Percentiles rank a stretch among this genome's conserved stretches.
phyloP scores from a whole-genome alignment of 345 rosid genomes.

The Corchorus olitorius region DNA sequence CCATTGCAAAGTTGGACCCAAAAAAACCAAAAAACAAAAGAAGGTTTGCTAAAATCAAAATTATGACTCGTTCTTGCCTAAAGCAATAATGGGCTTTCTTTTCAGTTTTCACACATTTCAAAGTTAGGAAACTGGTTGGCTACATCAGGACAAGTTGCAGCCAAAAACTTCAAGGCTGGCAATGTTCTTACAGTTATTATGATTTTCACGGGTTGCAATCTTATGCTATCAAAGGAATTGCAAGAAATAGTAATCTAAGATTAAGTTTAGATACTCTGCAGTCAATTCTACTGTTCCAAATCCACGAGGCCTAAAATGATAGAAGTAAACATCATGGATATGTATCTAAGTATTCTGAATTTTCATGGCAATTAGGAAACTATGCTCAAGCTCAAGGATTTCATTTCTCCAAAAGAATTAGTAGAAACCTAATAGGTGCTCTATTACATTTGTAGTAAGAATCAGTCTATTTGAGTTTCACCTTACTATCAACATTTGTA shows the following conservation, averaged over 20 bases:
- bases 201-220: conserved; percentile 9
- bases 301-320: too few relatives aligned
- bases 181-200: background rate
- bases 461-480: background rate
- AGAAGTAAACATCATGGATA: background rate
- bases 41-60: too few relatives aligned
- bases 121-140: too few relatives aligned
- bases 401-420: background rate
- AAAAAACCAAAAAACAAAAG: background rate
- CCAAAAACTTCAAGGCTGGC: background rate
- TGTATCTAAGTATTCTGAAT: background rate
- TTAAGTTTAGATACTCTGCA: background rate
- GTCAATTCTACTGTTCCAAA: too few relatives aligned
- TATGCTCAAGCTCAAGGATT: background rate
- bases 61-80: background rate
- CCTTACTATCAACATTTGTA: conserved; percentile 13
- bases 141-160: too few relatives aligned
- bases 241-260: background rate
- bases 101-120: background rate
- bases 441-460: background rate
- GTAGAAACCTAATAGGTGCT: background rate
- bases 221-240: background rate
- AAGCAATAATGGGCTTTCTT: background rate
- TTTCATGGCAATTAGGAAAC: background rate
- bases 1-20: too few relatives aligned